Evolutionary conservation across 2,329 filamentous ascomycete genomes (phyloP).

Genomic region (Herpotrichia juniperi): DNA sequence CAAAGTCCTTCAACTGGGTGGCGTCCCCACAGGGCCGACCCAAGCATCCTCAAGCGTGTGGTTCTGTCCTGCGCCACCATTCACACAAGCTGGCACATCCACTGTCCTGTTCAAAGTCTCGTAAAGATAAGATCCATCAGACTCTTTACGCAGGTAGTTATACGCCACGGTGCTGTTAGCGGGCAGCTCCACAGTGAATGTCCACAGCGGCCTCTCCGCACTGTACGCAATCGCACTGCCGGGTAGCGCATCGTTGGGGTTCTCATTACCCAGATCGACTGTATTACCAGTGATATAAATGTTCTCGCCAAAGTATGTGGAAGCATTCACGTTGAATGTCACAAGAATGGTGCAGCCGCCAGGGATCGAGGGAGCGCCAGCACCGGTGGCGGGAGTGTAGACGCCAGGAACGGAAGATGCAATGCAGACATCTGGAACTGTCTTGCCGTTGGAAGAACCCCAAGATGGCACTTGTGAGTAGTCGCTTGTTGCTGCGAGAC

Average conservation of each 20-base stretch:
- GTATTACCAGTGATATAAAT: constrained; percentile 50
- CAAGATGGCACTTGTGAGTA: constrained; percentile 62
- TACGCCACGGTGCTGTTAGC: constrained; percentile 48
- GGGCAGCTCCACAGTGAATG: constrained; percentile 41
- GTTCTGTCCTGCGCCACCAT: constrained; percentile 36
- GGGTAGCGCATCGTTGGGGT: constrained; percentile 41
- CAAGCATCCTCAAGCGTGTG: constrained; percentile 49
- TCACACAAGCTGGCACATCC: constrained; percentile 35
- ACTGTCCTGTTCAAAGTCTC: constrained; percentile 51
- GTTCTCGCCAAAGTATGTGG: constrained; percentile 56
- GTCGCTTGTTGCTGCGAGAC: constrained; percentile 53
- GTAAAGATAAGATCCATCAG: constrained; percentile 50
- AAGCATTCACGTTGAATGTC: constrained; percentile 52
- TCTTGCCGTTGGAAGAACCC: constrained; percentile 53
- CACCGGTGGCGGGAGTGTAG: constrained; percentile 19
- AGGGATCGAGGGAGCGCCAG: constrained; percentile 19
- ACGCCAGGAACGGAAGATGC: constrained; percentile 37
- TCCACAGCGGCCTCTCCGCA: constrained; percentile 49
- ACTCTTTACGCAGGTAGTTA: constrained; percentile 49
- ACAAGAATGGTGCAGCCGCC: constrained; percentile 34
- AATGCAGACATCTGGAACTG: constrained; percentile 57
- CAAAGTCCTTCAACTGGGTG: neutral
- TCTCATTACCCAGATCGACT: constrained; percentile 49
- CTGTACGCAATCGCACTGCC: constrained; percentile 50
- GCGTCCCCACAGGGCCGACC: constrained; percentile 20